Percentiles rank a stretch among this genome's conserved stretches.
Evolutionary conservation across 2,329 filamentous ascomycete genomes (phyloP).

Genomic region (Magnaporthiopsis incrustans): DNA sequence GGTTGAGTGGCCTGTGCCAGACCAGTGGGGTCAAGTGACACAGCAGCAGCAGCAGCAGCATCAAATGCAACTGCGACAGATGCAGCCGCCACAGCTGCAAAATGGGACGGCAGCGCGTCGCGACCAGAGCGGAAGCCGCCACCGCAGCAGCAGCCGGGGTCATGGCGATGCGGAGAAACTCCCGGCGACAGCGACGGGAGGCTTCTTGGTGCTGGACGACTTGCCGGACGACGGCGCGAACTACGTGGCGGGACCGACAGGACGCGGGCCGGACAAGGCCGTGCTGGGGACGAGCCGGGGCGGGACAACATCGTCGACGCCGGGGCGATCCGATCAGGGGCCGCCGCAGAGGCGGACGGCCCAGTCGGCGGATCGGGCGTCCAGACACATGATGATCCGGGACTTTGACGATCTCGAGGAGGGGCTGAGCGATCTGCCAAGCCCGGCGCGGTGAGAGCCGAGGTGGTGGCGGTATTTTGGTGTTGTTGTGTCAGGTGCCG

Average conservation of each 20-base stretch:
- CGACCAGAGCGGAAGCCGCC: neutral
- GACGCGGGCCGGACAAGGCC: conserved; percentile 12
- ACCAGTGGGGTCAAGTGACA: neutral
- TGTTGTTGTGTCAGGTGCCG: neutral
- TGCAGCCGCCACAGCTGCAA: neutral
- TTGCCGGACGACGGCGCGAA: conserved; percentile 17
- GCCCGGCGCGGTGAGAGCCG: neutral
- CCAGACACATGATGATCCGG: conserved; percentile 20
- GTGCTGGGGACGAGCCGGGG: conserved; percentile 12
- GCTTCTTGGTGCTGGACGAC: conserved; percentile 19
- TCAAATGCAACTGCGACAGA: neutral
- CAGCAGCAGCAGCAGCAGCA: neutral
- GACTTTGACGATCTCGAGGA: conserved; percentile 25
- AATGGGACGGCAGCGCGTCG: neutral
- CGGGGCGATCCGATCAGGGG: conserved; percentile 3
- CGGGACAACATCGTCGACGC: conserved; percentile 10
- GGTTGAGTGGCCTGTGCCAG: conserved; percentile 15
- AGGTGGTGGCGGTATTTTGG: neutral
- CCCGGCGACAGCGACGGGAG: conserved; percentile 8
- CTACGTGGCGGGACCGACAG: conserved; percentile 16
- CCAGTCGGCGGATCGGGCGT: conserved; percentile 5
- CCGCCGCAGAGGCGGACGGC: neutral
- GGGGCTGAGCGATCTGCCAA: neutral
- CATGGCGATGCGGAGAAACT: neutral
- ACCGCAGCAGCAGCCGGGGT: neutral